Conservation (phyloP, 768 basidiomycete genomes). For the Chiua virens region DNA sequence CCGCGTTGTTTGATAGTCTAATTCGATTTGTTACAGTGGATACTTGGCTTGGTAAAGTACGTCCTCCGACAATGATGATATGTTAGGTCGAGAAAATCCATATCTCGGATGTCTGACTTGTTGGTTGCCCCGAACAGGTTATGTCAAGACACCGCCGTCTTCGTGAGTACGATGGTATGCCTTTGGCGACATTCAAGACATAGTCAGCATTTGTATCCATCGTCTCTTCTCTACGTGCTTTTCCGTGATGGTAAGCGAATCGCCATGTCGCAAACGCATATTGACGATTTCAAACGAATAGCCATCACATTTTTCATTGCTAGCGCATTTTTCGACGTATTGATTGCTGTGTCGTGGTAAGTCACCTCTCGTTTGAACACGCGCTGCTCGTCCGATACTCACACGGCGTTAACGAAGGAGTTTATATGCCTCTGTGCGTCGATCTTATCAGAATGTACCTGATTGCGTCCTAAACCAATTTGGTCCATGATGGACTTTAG, state of each 20-base stretch:
- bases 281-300: not conserved
- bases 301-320: slow-evolving; percentile 6
- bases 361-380: not conserved
- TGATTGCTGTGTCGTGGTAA: slow-evolving; percentile 1
- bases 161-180: slow-evolving; percentile 1
- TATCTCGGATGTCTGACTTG: not conserved
- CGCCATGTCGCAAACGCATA: too few relatives aligned
- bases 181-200: slow-evolving; percentile 7
- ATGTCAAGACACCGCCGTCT: slow-evolving; percentile 4
- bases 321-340: not conserved
- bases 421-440: not conserved
- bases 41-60: slow-evolving; percentile 2
- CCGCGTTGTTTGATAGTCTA: not conserved
- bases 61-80: not conserved
- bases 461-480: not conserved
- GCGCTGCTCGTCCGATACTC: not conserved
- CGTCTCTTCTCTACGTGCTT: slow-evolving; percentile 4
- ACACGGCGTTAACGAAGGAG: not conserved
- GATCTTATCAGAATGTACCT: not conserved
- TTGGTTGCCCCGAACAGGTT: not conserved
- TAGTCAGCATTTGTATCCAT: slow-evolving; percentile 3
- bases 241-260: slow-evolving; percentile 11
- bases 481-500: not conserved
- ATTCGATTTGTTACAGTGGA: slow-evolving; percentile 2
- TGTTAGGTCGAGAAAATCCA: not conserved